These are phyloP conservation scores for Lachnellula subtilissima DNA, from an alignment of 2,329 filamentous ascomycete species.

Conservation along the genomic window DNA sequence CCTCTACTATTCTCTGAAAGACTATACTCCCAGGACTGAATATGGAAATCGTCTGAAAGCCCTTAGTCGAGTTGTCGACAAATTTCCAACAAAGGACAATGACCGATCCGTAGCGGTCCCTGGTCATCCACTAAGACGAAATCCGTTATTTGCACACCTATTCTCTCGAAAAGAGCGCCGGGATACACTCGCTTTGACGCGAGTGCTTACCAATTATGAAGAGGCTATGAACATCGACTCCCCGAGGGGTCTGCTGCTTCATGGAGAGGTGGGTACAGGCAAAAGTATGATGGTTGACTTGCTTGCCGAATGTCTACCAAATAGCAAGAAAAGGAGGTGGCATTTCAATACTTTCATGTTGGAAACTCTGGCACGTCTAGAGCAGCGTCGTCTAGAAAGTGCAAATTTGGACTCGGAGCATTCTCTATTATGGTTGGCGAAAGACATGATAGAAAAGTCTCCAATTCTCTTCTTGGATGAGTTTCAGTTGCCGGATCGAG, in stretches of 20 bases:
- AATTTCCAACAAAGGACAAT: slow-evolving; percentile 27
- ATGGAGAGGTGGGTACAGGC: slow-evolving; percentile 76
- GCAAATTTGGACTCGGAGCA: slow-evolving; percentile 45
- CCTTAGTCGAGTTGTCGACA: slow-evolving; percentile 44
- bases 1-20: slow-evolving; percentile 69
- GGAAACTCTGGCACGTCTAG: slow-evolving; percentile 67
- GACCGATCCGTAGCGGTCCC: slow-evolving; percentile 42
- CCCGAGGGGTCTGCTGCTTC: slow-evolving; percentile 69
- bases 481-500: slow-evolving; percentile 76
- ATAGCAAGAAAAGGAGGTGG: slow-evolving; percentile 66
- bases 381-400: slow-evolving; percentile 38
- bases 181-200: slow-evolving; percentile 60
- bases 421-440: slow-evolving; percentile 68
- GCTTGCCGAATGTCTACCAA: slow-evolving; percentile 73
- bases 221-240: slow-evolving; percentile 67
- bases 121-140: slow-evolving; percentile 52
- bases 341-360: slow-evolving; percentile 88
- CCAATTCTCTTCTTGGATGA: slow-evolving; percentile 79
- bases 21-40: slow-evolving; percentile 69
- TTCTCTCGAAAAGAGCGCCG: slow-evolving; percentile 51
- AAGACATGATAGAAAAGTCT: slow-evolving; percentile 68
- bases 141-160: slow-evolving; percentile 55
- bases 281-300: slow-evolving; percentile 84
- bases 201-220: slow-evolving; percentile 65
- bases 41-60: slow-evolving; percentile 62